Base-by-base conservation (phyloP, 2,329 filamentous ascomycete species). In the Epichloe gansuensis region DNA sequence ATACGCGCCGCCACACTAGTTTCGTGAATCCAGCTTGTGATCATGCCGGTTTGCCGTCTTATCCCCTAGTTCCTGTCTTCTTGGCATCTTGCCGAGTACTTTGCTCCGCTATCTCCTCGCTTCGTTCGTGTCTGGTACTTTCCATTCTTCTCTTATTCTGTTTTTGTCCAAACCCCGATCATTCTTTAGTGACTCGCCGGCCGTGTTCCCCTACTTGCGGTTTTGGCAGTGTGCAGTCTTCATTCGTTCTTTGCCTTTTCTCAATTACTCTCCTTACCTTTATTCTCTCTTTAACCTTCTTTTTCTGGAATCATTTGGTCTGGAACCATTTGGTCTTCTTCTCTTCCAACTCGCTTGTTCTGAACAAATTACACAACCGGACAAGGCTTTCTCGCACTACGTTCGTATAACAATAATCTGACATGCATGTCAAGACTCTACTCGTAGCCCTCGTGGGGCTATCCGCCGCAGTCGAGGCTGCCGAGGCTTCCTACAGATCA, bases 371-470 rank as follows among this genome's bases (percentile, higher is more conserved):
- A 45, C 21, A 13, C 17, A 43, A 43, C 37, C 51, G 21, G 45
- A 55, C 54, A 46, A 52, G 52, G 55, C 55, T 50, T 52, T 46
- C 41, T 51, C 46, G 46, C 52, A 57, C 25, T 28, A 23, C 21
- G 11, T 39, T 28, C 11, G 5, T 38, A 39, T 25, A 41, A 28
- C 6, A 17, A 42, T 13, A 41, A 21, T 28, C 9, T 31, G 44
- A 39, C 47, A 81, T 80, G 77, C 72, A 77, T 62, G 62, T 78
- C 62, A 77, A 78, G 64, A 68, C 68, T 55, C 60, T 75, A 46
- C 58, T 78, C 55, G 55, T 76, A 47, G 70, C 74, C 68, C 70
- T 80, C 23, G 56, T 76, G 63, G 72, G 77, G 65, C 12, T 58
- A 34, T 48, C 50, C 6, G 47, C 44, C 28, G 54, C 45, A 45